These are phyloP conservation scores for Quercus glauca DNA, from an alignment of 306 rosid species.

Conservation along the genomic window DNA sequence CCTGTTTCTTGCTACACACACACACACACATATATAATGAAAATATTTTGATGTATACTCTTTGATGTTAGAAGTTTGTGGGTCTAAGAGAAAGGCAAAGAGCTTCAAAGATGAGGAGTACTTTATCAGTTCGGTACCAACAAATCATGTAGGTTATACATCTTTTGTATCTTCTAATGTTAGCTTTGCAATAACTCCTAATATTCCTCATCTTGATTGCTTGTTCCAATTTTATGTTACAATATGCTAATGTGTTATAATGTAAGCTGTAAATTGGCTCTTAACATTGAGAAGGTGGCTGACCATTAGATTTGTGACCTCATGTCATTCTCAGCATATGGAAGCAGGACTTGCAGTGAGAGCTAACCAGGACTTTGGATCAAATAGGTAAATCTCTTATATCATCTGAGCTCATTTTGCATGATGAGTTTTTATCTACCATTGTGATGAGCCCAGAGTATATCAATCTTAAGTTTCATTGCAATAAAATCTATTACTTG, in stretches of 20 bases:
- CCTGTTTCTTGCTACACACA: not conserved
- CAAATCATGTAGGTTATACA: conserved; percentile 60
- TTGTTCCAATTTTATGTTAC: not conserved
- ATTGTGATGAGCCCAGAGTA: not conserved
- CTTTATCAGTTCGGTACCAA: conserved; percentile 81
- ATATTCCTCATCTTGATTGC: conserved; percentile 4
- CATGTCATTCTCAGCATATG: conserved; percentile 54
- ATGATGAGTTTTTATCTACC: not conserved
- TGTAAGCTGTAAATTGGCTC: conserved; percentile 11
- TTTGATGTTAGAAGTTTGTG: conserved; percentile 38
- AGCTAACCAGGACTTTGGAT: conserved; percentile 64
- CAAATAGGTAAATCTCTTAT: conserved; percentile 57
- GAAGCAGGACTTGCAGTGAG: conserved; percentile 86
- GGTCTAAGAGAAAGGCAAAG: conserved; percentile 66
- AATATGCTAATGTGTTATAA: not conserved
- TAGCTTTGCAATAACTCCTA: not conserved
- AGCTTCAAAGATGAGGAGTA: conserved; percentile 79
- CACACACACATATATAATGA: not conserved
- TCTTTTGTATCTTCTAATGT: conserved; percentile 14
- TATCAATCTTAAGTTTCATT: not conserved
- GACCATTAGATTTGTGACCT: conserved; percentile 16
- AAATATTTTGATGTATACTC: conserved; percentile 22
- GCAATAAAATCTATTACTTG: too few relatives aligned
- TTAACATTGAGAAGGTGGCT: conserved; percentile 8
- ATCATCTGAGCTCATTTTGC: not conserved